Percentiles rank a stretch among this genome's conserved stretches.
phyloP scores from a whole-genome alignment of 257 asterid genomes.

The Penstemon eatonii region DNA sequence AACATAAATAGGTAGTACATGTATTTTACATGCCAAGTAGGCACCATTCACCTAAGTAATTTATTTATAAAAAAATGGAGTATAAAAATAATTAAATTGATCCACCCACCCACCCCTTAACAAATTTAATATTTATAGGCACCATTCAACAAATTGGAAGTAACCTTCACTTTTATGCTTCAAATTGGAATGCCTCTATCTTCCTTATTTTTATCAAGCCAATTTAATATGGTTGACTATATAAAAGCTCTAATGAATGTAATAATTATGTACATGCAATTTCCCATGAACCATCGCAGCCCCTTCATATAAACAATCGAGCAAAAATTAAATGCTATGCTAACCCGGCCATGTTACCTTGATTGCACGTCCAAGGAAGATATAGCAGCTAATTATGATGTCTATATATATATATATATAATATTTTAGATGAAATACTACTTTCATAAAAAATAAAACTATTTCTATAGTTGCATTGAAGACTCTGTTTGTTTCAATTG shows the following conservation, averaged over 20 bases:
- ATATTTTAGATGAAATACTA: background rate
- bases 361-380: conserved; percentile 25
- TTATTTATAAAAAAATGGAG: too few relatives aligned
- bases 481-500: background rate
- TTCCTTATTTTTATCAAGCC: conserved; percentile 34
- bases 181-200: conserved; percentile 24
- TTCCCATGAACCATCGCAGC: conserved; percentile 30
- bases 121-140: background rate
- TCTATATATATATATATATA: conserved; percentile 8
- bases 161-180: conserved; percentile 15
- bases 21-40: too few relatives aligned
- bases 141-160: conserved; percentile 19
- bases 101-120: too few relatives aligned
- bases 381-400: conserved; percentile 21
- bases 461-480: conserved; percentile 12
- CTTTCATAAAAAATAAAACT: conserved; percentile 18
- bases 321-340: conserved; percentile 39
- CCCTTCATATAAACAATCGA: conserved; percentile 21
- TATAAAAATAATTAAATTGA: too few relatives aligned
- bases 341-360: conserved; percentile 35
- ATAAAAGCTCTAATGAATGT: conserved; percentile 8
- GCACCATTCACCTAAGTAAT: too few relatives aligned
- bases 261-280: conserved; percentile 23
- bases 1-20: too few relatives aligned
- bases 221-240: conserved; percentile 37